Base-by-base conservation (phyloP, 75 land plant species). In the Larix kaempferi region DNA sequence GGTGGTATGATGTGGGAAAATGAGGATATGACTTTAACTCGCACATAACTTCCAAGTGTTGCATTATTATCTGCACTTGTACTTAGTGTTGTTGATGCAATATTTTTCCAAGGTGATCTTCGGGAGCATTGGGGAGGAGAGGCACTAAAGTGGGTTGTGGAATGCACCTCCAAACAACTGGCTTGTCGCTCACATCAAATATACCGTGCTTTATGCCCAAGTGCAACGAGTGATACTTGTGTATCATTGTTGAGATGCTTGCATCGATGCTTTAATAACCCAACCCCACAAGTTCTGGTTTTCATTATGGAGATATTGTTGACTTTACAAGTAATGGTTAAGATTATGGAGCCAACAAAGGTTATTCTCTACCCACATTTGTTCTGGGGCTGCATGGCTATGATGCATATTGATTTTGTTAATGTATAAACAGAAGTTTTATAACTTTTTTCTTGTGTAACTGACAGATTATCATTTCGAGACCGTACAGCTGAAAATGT, bases 1-100 rank as follows among this genome's bases (percentile, higher is more conserved):
- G 98, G 96, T 29, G 91, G 92, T 81, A 88, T 92, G 88, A 98
- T 98, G 99, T 98, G 99, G 99, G 98, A 98, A 81, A 91, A 93
- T 81, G 99, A 98, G 74, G 98, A 95, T 65, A 94, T 96, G 76
- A 89, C 91, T 13, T 86, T 98, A 29, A 80, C 83, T 0, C 81
- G 87, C 54, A 83, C 90, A 23, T 98, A 93, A 76, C 96, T 98
- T 75, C 98, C 99, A 23, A 98, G 99, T 88, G 95, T 98, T 25
- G 85, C 99, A 12, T 90, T 98, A 25, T 78, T 98, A 52, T 94
- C 98, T 56, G 98, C 99, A 15, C 85, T 98, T 11, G 99, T 98
- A 27, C 95, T 90, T 81, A 93, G 94, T 80, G 94, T 98, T 89
- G 99, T 98, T 15, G 96, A 93, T 86, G 98, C 99, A 10, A 93